These are phyloP conservation scores for Tetracladium marchalianum DNA, from an alignment of 495 filamentous ascomycete genomes.

Conservation along the genomic window DNA sequence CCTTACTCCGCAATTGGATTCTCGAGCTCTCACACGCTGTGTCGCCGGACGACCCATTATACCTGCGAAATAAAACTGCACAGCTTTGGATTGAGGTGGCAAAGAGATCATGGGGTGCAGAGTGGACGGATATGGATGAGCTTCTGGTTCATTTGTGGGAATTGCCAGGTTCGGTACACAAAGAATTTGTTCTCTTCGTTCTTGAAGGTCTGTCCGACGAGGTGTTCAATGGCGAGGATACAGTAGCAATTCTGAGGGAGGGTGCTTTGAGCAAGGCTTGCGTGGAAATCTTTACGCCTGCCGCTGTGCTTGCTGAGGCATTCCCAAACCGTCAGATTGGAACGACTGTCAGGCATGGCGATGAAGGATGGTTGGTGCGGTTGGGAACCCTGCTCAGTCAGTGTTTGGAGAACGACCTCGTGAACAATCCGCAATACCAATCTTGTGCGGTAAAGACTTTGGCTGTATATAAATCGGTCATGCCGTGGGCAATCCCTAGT, in stretches of 20 bases:
- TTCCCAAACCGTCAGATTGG: constrained; percentile 57
- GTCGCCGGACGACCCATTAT: constrained; percentile 63
- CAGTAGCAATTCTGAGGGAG: constrained; percentile 70
- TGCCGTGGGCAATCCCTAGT: constrained; percentile 78
- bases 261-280: constrained; percentile 76
- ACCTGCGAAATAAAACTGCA: constrained; percentile 88
- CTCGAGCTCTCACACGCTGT: constrained; percentile 68
- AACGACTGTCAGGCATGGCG: constrained; percentile 55
- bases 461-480: constrained; percentile 60
- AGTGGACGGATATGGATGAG: constrained; percentile 93
- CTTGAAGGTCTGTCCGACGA: constrained; percentile 94
- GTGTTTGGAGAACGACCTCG: constrained; percentile 55
- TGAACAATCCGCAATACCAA: constrained; percentile 52
- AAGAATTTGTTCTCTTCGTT: constrained; percentile 70
- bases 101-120: constrained; percentile 81
- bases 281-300: constrained; percentile 85
- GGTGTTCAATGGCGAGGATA: constrained; percentile 83
- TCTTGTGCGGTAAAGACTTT: constrained; percentile 65
- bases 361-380: constrained; percentile 80
- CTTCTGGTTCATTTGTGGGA: constrained; percentile 74
- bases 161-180: constrained; percentile 52
- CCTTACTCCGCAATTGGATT: constrained; percentile 59
- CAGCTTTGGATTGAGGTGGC: constrained; percentile 91
- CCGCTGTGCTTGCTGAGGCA: constrained; percentile 58
- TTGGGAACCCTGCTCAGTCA: constrained; percentile 63